Conservation (phyloP, 176 grass and related monocot species). For the Triticum turgidum region DNA sequence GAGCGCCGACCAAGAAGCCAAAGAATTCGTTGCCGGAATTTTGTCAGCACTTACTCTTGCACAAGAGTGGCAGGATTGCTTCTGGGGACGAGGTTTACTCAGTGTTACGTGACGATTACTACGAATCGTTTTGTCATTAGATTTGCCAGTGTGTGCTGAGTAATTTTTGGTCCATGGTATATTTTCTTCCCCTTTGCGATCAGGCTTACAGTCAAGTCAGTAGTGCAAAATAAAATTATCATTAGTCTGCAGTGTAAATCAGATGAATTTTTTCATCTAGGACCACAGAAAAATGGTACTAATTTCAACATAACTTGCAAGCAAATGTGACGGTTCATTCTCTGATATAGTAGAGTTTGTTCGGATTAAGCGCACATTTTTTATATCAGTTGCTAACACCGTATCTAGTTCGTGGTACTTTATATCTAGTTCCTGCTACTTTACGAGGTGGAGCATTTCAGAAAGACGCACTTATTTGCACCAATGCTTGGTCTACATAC, state of each 20-base stretch:
- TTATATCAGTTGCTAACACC: neutral
- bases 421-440: neutral
- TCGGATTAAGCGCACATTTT: neutral
- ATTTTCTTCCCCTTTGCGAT: neutral
- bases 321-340: neutral
- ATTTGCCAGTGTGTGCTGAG: neutral
- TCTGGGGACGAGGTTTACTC: neutral
- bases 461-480: neutral
- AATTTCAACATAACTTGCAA: constrained; percentile 18
- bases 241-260: neutral
- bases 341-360: neutral
- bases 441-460: constrained; percentile 22
- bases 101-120: neutral
- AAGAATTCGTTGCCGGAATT: neutral
- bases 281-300: neutral
- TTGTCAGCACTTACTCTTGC: neutral
- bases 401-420: neutral
- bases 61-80: neutral
- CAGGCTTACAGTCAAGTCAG: neutral
- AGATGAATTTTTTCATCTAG: neutral
- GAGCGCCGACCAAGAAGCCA: neutral
- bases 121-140: neutral
- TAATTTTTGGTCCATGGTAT: neutral
- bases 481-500: neutral
- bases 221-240: neutral